These are phyloP conservation scores for Suillus paluster DNA, from an alignment of 768 basidiomycete genomes.

Conservation along the genomic window DNA sequence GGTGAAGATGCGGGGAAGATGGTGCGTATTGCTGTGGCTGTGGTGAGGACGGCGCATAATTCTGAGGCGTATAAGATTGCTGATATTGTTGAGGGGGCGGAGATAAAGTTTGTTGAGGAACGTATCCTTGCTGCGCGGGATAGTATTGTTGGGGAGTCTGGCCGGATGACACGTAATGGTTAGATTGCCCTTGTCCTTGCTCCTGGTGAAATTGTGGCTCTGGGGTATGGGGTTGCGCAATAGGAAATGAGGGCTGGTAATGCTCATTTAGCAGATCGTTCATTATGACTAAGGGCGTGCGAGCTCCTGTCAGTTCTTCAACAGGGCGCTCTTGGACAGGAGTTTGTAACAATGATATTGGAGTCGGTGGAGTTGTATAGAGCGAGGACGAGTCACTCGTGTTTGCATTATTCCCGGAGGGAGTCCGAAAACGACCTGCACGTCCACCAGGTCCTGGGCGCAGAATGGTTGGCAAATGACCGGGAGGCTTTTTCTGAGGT, in stretches of 20 bases:
- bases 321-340: conserved; percentile 13
- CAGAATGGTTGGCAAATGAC: conserved; percentile 44
- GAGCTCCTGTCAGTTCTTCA: conserved; percentile 2
- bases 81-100: conserved; percentile 17
- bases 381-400: conserved; percentile 20
- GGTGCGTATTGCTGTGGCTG: conserved; percentile 19
- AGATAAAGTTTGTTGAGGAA: neutral
- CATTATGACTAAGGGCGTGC: conserved; percentile 26
- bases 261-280: conserved; percentile 10
- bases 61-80: conserved; percentile 18
- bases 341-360: conserved; percentile 14
- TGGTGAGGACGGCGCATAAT: conserved; percentile 9
- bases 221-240: conserved; percentile 1
- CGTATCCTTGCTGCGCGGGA: neutral
- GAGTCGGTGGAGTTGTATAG: conserved; percentile 9
- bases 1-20: conserved; percentile 17
- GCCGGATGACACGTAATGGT: conserved; percentile 7
- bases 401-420: conserved; percentile 15
- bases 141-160: conserved; percentile 22
- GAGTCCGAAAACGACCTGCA: conserved; percentile 18
- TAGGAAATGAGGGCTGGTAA: conserved; percentile 15
- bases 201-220: conserved; percentile 17
- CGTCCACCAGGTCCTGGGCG: conserved; percentile 41
- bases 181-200: conserved; percentile 5
- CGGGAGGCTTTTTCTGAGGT: conserved; percentile 22